Conservation (phyloP, 1,139 yeast species). For the Suhomyces yuchorum region DNA sequence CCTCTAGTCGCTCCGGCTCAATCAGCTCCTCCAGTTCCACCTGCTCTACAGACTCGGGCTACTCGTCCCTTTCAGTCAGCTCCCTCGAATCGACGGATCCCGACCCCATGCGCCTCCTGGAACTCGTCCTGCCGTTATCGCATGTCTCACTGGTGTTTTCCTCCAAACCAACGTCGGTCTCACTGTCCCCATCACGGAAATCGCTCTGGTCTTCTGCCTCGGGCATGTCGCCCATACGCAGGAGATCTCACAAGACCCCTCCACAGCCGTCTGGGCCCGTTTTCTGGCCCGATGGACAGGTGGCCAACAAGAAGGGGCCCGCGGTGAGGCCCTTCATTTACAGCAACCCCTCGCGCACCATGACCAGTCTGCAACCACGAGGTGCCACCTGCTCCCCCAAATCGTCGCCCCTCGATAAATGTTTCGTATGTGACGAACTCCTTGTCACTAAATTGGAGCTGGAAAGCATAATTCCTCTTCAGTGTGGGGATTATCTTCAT, state of each 20-base stretch:
- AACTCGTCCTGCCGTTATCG: neutral
- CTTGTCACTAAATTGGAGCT: conserved; percentile 34
- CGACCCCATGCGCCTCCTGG: neutral
- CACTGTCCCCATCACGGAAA: neutral
- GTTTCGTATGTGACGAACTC: conserved; percentile 42
- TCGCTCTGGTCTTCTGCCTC: conserved; percentile 1
- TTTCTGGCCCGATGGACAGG: neutral
- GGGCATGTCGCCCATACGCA: conserved; percentile 3
- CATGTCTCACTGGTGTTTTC: neutral
- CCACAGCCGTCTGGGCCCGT: neutral
- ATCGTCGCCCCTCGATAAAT: conserved; percentile 18
- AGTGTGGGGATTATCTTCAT: conserved; percentile 44
- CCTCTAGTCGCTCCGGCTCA: neutral
- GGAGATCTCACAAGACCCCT: conserved; percentile 1
- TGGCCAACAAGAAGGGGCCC: conserved; percentile 23
- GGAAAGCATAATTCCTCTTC: conserved; percentile 36
- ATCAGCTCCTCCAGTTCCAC: neutral
- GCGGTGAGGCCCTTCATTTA: conserved; percentile 29
- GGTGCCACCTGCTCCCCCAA: neutral
- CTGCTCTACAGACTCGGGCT: neutral
- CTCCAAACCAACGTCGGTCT: neutral
- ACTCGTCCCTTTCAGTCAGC: neutral
- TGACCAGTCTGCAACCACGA: neutral
- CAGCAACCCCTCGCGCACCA: conserved; percentile 18
- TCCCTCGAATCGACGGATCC: neutral